Base-by-base conservation (phyloP, 148 eudicot species). In the Tetragonia tetragonoides region DNA sequence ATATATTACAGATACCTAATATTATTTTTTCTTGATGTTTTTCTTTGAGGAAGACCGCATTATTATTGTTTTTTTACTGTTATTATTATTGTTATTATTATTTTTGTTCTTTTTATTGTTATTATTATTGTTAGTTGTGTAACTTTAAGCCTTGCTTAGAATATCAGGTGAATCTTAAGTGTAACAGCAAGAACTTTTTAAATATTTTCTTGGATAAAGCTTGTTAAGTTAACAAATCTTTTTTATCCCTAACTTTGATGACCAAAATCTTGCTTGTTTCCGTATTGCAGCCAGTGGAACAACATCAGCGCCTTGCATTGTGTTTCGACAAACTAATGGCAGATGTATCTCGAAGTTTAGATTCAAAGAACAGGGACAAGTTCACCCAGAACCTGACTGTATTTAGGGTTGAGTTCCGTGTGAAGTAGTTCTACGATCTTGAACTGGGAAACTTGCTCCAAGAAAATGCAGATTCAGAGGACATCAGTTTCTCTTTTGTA, bases 301-400 rank as follows among this genome's bases (percentile, higher is more conserved):
- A 92, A 60, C 94, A 89, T 73, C 91, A 89, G 81, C 94, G 91
- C 54, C 97, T 90, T 83, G 84, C 88, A 23, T 63, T 79, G 20
- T 90, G 94, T 80, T 90, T 90, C 40, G 94, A 90, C 75, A 90
- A 89, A 78, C 76, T 90, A 75, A 90, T 92, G 94, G 81, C 88
- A 70, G 97, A 92, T 64, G 84, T 92, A 64, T 80, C 84, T 44
- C 89, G 92, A 79, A 82, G 90, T 83, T 81, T 92, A 78, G 97
- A 92, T 81, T 85, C 97, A 40, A 92, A 87, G 79, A 92, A 92
- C 88, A 82, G 97, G 76, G 97, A 92, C 81, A 90, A 89, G 82
- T 92, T 92, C 75, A 92, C 97, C 68, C 97, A 90, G 84, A 90
- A 92, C 84, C 77, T 90, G 46, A 89, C 92, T 3, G 76, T 79